Conservation (phyloP, 805 yeast species). For the Cyberlindnera veronae region DNA sequence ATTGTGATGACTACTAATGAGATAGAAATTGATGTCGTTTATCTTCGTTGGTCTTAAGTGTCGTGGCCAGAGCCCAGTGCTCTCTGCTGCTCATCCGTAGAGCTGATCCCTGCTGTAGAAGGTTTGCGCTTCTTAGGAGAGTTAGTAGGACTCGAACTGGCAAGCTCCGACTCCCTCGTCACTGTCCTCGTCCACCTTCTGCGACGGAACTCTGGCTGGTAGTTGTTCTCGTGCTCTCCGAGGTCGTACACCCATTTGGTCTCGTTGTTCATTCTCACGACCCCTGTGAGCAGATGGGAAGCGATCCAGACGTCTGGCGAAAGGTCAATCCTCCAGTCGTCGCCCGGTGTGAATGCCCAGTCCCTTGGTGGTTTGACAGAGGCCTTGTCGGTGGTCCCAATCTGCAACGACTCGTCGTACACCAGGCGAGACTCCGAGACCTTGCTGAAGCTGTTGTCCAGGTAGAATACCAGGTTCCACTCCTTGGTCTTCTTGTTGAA, state of each 20-base stretch:
- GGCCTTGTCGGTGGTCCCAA: slow-evolving; percentile 1
- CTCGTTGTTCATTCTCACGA: slow-evolving; percentile 62
- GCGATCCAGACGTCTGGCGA: slow-evolving; percentile 63
- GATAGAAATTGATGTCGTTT: background rate
- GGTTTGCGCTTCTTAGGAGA: background rate
- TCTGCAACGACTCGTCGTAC: background rate
- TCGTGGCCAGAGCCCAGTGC: background rate
- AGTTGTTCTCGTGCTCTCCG: slow-evolving; percentile 24
- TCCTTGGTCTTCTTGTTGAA: slow-evolving; percentile 44
- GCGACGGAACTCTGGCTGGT: slow-evolving; percentile 45
- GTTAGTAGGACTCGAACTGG: background rate
- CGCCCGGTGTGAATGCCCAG: slow-evolving; percentile 47
- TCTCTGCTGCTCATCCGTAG: background rate
- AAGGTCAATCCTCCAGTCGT: slow-evolving; percentile 65
- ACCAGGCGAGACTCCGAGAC: slow-evolving; percentile 39
- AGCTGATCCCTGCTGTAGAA: background rate
- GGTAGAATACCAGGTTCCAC: slow-evolving; percentile 64
- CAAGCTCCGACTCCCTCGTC: slow-evolving; percentile 23
- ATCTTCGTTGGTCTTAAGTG: too few species aligned
- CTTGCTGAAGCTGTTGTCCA: slow-evolving; percentile 49
- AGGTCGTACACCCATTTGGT: slow-evolving; percentile 86
- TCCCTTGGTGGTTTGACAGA: slow-evolving; percentile 52
- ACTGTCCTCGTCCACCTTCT: slow-evolving; percentile 61
- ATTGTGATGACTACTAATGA: background rate
- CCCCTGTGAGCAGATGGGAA: slow-evolving; percentile 42